A percentile compares a stretch with the other conserved stretches of the same genome.
phyloP scores from a whole-genome alignment of 1,284 basidiomycete genomes.

The Ceraceosorus guamensis region DNA sequence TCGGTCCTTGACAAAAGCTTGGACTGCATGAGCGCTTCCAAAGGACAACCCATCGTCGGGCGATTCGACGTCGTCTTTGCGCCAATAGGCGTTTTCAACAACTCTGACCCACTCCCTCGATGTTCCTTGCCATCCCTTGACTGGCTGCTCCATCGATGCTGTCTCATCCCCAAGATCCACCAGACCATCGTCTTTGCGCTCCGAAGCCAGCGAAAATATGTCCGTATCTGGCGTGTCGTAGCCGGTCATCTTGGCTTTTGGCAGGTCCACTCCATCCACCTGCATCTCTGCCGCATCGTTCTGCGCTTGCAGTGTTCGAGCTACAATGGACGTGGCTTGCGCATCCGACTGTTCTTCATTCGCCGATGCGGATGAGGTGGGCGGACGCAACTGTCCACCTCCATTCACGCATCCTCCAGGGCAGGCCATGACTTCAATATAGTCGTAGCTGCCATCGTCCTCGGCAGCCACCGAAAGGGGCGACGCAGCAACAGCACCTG shows the following conservation, averaged over 20 bases:
- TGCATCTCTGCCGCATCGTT: neutral
- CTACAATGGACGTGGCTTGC: constrained; percentile 1
- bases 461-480: constrained; percentile 20
- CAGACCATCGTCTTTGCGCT: constrained; percentile 9
- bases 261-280: constrained; percentile 2
- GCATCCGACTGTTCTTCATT: constrained; percentile 3
- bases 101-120: constrained; percentile 41
- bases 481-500: constrained; percentile 36
- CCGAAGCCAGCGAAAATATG: constrained; percentile 12
- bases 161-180: constrained; percentile 5
- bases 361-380: constrained; percentile 4
- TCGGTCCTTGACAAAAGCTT: constrained; percentile 1
- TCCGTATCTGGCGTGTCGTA: neutral
- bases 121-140: constrained; percentile 38
- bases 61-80: neutral
- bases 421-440: constrained; percentile 99
- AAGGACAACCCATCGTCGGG: neutral
- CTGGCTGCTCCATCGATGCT: neutral
- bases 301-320: constrained; percentile 1
- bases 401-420: constrained; percentile 96
- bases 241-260: neutral
- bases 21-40: neutral
- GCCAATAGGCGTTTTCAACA: constrained; percentile 45
- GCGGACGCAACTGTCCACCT: constrained; percentile 66
- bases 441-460: constrained; percentile 62